Evolutionary conservation across 371 early-diverging fungal genomes (phyloP), one percentile per base, ranked within the genome.

Genomic region (Fennellomyces sp.): DNA sequence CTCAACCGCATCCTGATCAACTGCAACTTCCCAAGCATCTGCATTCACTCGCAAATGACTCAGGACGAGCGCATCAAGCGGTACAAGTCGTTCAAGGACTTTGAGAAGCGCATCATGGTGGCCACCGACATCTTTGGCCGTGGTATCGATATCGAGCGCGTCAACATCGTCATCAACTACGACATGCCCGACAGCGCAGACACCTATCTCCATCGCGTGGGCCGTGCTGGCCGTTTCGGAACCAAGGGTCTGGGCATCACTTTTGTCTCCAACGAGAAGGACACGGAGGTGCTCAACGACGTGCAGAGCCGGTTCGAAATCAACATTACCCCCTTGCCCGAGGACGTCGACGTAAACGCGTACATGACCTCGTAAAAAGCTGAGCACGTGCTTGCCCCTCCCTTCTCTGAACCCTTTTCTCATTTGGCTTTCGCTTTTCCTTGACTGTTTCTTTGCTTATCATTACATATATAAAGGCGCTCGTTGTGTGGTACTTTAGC

Each of bases 221-320:
- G 99, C 54, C 94, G 99, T 88, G 98, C 99, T 52, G 99, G 99
- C 62, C 93, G 99, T 86, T 99, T 99, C 78, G 99, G 98, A 77
- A 98, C 99, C 70, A 95, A 97, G 86, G 99, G 99, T 77, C 81
- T 97, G 30, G 98, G 96, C 50, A 90, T 99, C 56, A 96, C 97
- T 6, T 97, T 99, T 81, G 94, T 98, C n/a, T 83, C 95, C 15
- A 90, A 89, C 28, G 90, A 91, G 19, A 93, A 88, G 52, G 99
- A 99, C 70, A 82, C 88, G 23, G 77, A 80, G 39, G 80, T 90
- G 1, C 73, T 99, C 48, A 91, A 95, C 69, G 83, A 92, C 57
- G 94, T 99, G 33, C 99, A 99, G 81, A 91, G 89, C 49, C 87
- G 94, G 56, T 98, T 98, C 72, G 98, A 97, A 76, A 95, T 98